Percentiles rank a stretch among this genome's conserved stretches.
Evolutionary conservation across 805 yeast genomes (phyloP).

Genomic region (Lachancea meyersii): DNA sequence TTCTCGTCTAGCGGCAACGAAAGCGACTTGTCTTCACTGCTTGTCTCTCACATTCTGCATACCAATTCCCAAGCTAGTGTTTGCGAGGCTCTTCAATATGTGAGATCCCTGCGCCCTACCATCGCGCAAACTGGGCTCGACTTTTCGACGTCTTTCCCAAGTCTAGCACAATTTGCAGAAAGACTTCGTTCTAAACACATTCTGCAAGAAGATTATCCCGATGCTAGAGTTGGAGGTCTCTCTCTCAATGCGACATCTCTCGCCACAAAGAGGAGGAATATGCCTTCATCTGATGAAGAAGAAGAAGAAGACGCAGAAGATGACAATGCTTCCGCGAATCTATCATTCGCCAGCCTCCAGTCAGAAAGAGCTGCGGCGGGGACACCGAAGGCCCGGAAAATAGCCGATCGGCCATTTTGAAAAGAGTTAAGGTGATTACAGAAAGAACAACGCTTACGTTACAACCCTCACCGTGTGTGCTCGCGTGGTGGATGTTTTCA

Average conservation of each 20-base stretch:
- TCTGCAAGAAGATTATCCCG: neutral
- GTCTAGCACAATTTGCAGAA: constrained; percentile 22
- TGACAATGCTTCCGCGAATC: neutral
- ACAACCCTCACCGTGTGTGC: too few relatives aligned
- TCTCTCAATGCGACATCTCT: neutral
- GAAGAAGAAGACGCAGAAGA: neutral
- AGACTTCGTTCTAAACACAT: constrained; percentile 14
- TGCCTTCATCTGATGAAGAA: constrained; percentile 6
- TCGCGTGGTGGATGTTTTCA: too few relatives aligned
- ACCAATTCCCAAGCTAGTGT: constrained; percentile 20
- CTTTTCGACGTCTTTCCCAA: constrained; percentile 17
- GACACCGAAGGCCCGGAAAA: constrained; percentile 2
- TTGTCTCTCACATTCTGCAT: constrained; percentile 24
- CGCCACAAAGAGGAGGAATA: constrained; percentile 9
- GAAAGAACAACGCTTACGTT: too few relatives aligned
- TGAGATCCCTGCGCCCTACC: constrained; percentile 26
- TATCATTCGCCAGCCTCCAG: neutral
- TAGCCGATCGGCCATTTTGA: neutral
- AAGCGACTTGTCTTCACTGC: constrained; percentile 21
- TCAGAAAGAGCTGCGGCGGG: neutral
- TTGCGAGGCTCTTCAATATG: constrained; percentile 26
- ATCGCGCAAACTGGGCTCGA: constrained; percentile 18
- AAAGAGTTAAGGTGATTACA: neutral
- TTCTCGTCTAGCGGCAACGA: constrained; percentile 27
- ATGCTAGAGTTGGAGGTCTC: neutral